Conservation (phyloP, 208 protist genomes). For the Leishmania lainsoni region DNA sequence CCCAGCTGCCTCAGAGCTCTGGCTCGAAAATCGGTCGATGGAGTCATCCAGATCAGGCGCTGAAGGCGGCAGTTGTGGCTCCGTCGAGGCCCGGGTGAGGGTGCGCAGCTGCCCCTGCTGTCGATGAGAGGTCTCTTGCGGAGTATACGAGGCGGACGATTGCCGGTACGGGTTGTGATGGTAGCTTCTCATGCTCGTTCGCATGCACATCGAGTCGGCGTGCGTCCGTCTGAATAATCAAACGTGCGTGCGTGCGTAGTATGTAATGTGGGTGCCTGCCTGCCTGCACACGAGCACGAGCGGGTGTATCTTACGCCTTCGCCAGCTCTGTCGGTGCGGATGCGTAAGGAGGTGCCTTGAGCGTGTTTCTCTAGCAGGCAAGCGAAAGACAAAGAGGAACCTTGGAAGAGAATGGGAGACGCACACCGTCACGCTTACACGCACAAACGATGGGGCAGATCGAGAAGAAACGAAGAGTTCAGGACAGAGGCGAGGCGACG, state of each 20-base stretch:
- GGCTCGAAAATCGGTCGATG: neutral
- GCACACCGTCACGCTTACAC: neutral
- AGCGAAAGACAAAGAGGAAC: too few species aligned
- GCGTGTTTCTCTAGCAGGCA: neutral
- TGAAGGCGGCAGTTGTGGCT: neutral
- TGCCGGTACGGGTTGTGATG: constrained; percentile 39
- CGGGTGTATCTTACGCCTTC: neutral
- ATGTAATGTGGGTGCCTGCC: too few species aligned
- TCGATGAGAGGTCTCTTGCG: neutral
- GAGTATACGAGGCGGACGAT: constrained; percentile 16
- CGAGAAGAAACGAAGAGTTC: neutral
- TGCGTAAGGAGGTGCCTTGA: neutral
- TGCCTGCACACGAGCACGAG: too few species aligned
- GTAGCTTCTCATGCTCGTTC: constrained; percentile 25
- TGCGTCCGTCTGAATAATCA: neutral
- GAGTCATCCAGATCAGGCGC: neutral
- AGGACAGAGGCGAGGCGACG: neutral
- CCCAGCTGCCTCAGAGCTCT: neutral
- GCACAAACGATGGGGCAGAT: neutral
- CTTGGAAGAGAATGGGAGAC: neutral
- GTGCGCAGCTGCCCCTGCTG: neutral
- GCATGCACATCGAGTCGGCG: neutral
- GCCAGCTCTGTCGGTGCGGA: neutral
- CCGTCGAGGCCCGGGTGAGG: neutral
- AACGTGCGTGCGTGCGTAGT: neutral